These are phyloP conservation scores for Isabelozyma heimii DNA, from an alignment of 805 yeast species.

Conservation along the genomic window DNA sequence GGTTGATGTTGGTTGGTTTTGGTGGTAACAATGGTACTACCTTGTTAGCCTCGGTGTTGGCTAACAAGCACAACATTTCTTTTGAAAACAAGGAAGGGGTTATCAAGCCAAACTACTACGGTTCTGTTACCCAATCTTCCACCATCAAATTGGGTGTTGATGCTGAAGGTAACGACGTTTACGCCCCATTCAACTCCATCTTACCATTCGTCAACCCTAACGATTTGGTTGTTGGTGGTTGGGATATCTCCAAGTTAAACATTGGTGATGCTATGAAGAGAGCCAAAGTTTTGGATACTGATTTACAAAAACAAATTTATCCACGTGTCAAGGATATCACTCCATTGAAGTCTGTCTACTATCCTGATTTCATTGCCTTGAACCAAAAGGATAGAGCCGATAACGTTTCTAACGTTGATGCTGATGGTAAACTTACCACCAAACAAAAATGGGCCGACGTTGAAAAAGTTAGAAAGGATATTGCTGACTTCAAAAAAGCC, in stretches of 20 bases:
- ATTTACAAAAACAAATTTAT: conserved; percentile 72
- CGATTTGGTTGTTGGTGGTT: conserved; percentile 86
- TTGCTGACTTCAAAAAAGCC: conserved; percentile 66
- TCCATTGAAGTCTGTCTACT: conserved; percentile 85
- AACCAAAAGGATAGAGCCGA: conserved; percentile 92
- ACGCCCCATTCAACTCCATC: conserved; percentile 86
- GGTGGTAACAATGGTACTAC: conserved; percentile 98
- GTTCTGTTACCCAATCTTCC: conserved; percentile 91
- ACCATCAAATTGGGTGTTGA: conserved; percentile 90
- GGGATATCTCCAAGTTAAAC: conserved; percentile 83
- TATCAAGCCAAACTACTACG: conserved; percentile 77
- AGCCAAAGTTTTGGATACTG: conserved; percentile 82
- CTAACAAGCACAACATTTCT: conserved; percentile 74
- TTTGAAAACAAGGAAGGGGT: conserved; percentile 83
- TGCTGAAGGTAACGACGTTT: conserved; percentile 74
- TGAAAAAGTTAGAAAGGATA: conserved; percentile 80
- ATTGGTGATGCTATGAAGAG: conserved; percentile 78
- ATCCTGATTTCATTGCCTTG: conserved; percentile 95
- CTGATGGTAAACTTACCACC: conserved; percentile 48
- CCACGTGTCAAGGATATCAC: conserved; percentile 57
- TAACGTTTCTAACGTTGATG: conserved; percentile 65
- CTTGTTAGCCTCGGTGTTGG: conserved; percentile 76
- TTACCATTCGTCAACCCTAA: conserved; percentile 89
- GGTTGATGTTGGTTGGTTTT: conserved; percentile 86
- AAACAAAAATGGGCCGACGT: conserved; percentile 85